Percentiles rank a stretch among this genome's conserved stretches.
Conservation (phyloP, 352 stramenopile species). For the Phytophthora fragariae region DNA sequence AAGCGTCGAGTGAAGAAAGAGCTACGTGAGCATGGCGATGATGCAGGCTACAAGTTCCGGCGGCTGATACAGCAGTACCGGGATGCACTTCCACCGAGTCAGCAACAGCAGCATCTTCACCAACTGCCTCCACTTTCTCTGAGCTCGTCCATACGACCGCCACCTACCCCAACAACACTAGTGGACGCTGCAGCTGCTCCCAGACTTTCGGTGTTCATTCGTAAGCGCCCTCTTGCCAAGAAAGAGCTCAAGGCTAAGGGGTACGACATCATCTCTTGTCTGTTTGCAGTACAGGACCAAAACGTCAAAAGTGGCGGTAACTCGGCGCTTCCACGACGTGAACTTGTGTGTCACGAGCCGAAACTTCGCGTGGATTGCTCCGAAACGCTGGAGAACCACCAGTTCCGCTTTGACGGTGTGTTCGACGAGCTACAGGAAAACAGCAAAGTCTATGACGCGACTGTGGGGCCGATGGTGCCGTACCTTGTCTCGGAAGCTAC, state of each 20-base stretch:
- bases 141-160: constrained; percentile 27
- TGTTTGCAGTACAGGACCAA: constrained; percentile 35
- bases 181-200: constrained; percentile 22
- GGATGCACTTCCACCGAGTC: constrained; percentile 43
- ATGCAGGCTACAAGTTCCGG: constrained; percentile 80
- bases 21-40: constrained; percentile 70
- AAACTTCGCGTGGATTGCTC: constrained; percentile 80
- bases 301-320: neutral
- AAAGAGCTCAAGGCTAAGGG: constrained; percentile 75
- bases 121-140: constrained; percentile 31
- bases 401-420: constrained; percentile 80
- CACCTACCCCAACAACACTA: constrained; percentile 24
- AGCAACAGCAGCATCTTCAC: constrained; percentile 37
- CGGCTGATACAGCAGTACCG: constrained; percentile 69
- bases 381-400: constrained; percentile 73
- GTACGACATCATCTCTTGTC: constrained; percentile 70
- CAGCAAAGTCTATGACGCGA: constrained; percentile 89
- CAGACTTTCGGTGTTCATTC: constrained; percentile 70
- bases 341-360: constrained; percentile 77
- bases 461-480: constrained; percentile 65
- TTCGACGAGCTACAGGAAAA: constrained; percentile 95
- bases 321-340: constrained; percentile 31
- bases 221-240: constrained; percentile 70
- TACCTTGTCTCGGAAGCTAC: constrained; percentile 41
- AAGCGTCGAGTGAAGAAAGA: constrained; percentile 75